phyloP scores from a whole-genome alignment of 129 eudicot species.

The Cynara cardunculus region DNA sequence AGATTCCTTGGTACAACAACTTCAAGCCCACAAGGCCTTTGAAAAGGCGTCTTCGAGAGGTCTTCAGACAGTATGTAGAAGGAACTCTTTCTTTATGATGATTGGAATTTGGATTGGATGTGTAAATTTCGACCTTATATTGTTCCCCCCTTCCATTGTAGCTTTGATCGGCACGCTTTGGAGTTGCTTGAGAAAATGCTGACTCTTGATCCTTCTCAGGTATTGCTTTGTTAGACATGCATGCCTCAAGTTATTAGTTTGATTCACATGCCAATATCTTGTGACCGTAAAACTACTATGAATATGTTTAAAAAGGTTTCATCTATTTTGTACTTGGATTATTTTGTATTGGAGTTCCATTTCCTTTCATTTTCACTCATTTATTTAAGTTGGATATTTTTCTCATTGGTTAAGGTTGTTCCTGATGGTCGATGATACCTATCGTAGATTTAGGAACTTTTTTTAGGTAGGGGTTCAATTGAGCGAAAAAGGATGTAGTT shows the following conservation, averaged over 20 bases:
- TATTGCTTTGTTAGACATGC: conserved; percentile 20
- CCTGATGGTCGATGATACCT: not conserved
- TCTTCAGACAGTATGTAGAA: conserved; percentile 74
- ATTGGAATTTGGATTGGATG: not conserved
- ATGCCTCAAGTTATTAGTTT: not conserved
- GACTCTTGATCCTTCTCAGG: conserved; percentile 94
- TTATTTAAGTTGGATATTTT: not conserved
- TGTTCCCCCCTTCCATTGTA: conserved; percentile 13
- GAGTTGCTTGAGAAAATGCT: conserved; percentile 94
- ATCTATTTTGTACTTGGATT: not conserved
- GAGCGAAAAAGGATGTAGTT: not conserved
- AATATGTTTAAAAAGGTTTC: not conserved
- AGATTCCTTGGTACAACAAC: conserved; percentile 85
- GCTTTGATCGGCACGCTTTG: conserved; percentile 89
- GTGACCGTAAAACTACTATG: not conserved
- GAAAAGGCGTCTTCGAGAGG: conserved; percentile 78
- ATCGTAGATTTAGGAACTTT: not conserved
- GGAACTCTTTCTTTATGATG: not conserved
- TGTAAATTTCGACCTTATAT: not conserved
- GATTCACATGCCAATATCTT: not conserved
- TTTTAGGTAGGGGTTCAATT: too few species aligned
- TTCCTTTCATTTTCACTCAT: too few species aligned
- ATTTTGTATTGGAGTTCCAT: not conserved
- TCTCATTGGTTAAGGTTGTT: not conserved
- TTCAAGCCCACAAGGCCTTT: conserved; percentile 78